Evolutionary conservation across 768 basidiomycete genomes (phyloP).

Genomic region (Cyclocybe cylindracea): DNA sequence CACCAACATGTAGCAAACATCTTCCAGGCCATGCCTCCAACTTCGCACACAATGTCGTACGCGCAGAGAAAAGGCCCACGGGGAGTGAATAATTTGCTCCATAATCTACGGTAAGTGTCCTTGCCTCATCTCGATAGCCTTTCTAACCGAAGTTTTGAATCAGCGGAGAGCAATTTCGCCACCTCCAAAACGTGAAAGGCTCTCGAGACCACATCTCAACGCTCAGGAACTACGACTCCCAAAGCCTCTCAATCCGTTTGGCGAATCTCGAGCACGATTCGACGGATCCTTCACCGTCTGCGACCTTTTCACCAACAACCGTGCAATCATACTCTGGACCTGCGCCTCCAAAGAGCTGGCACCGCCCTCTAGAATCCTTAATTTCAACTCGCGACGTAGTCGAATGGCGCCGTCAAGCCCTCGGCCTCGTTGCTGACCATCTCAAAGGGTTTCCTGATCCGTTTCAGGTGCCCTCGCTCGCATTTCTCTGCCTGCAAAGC

Average conservation of each 20-base stretch:
- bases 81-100: conserved; percentile 46
- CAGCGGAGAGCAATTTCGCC: conserved; percentile 76
- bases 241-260: conserved; percentile 46
- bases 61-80: conserved; percentile 8
- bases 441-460: conserved; percentile 19
- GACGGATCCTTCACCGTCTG: conserved; percentile 1
- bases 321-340: no score
- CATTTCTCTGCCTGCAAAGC: conserved; percentile 54
- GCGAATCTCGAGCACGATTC: conserved; percentile 22
- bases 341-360: not conserved
- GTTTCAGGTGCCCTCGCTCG: conserved; percentile 48
- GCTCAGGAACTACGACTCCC: conserved; percentile 35
- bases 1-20: no score
- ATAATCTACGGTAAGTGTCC: conserved; percentile 46
- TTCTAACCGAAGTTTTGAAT: not conserved
- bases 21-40: no score
- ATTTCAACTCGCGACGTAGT: conserved; percentile 20
- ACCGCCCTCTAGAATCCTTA: conserved; percentile 1
- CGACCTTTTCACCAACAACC: not conserved
- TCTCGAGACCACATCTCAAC: conserved; percentile 32
- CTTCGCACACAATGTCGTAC: conserved; percentile 2
- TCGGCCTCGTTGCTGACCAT: conserved; percentile 50
- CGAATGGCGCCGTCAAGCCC: conserved; percentile 55
- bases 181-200: conserved; percentile 51
- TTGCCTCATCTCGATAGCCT: not conserved